These are phyloP conservation scores for Neurospora tetraspora DNA, from an alignment of 495 filamentous ascomycete species.

Conservation along the genomic window DNA sequence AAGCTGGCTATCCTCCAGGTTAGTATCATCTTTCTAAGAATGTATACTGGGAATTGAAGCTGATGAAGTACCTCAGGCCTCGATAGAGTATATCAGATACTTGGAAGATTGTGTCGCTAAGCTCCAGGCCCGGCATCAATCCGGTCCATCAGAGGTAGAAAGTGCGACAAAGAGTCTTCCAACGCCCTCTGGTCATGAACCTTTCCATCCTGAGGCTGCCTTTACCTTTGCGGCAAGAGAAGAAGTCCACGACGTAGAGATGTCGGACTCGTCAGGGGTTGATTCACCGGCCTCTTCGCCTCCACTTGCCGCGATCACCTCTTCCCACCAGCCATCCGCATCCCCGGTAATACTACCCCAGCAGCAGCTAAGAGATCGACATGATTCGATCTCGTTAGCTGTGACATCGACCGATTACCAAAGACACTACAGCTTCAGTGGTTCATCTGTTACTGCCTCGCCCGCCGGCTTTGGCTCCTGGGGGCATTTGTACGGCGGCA, in stretches of 20 bases:
- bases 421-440: constrained; percentile 34
- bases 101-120: constrained; percentile 81
- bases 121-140: constrained; percentile 52
- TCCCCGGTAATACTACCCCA: constrained; percentile 39
- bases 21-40: constrained; percentile 11
- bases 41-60: neutral
- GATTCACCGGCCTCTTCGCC: constrained; percentile 24
- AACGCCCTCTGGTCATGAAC: constrained; percentile 14
- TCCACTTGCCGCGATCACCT: constrained; percentile 10
- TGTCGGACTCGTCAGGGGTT: constrained; percentile 29
- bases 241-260: constrained; percentile 33
- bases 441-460: constrained; percentile 33
- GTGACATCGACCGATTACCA: constrained; percentile 25
- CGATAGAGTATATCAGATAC: constrained; percentile 94
- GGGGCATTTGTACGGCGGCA: constrained; percentile 19
- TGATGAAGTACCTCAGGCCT: constrained; percentile 48
- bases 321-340: constrained; percentile 32
- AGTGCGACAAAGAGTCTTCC: constrained; percentile 12
- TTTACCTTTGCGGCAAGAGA: neutral
- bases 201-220: constrained; percentile 15
- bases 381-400: constrained; percentile 36
- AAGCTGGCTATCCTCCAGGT: constrained; percentile 96
- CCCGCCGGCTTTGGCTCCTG: constrained; percentile 34
- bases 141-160: constrained; percentile 7
- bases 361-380: constrained; percentile 24